Conservation (phyloP, 1,139 yeast species). For the Barnettozyma hawaiiensis region DNA sequence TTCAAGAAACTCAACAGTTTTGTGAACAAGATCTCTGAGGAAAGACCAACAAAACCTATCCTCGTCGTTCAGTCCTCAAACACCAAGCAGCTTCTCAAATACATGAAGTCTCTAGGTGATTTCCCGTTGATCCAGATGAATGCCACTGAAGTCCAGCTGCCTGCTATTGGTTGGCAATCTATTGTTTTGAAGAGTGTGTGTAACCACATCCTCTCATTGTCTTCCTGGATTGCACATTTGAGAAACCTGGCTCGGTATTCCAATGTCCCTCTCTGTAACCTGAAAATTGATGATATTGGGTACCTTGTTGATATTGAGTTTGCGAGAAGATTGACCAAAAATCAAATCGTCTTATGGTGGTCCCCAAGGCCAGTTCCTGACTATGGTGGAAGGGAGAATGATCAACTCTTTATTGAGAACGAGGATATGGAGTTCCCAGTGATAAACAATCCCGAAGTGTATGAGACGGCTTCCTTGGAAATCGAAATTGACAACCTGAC, state of each 20-base stretch:
- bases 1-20: constrained; percentile 49
- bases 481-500: constrained; percentile 73
- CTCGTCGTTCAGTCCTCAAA: constrained; percentile 73
- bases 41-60: constrained; percentile 61
- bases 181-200: constrained; percentile 61
- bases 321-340: constrained; percentile 66
- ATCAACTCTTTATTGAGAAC: constrained; percentile 37
- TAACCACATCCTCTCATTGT: constrained; percentile 67
- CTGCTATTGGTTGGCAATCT: constrained; percentile 86
- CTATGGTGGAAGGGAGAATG: constrained; percentile 79
- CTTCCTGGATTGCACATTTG: constrained; percentile 69
- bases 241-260: constrained; percentile 64
- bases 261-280: constrained; percentile 80
- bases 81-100: constrained; percentile 38
- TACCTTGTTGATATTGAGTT: constrained; percentile 80
- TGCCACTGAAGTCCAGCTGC: constrained; percentile 51
- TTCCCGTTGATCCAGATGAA: constrained; percentile 64
- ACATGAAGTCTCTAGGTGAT: constrained; percentile 43
- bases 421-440: constrained; percentile 67
- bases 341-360: constrained; percentile 89
- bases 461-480: constrained; percentile 75
- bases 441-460: constrained; percentile 75
- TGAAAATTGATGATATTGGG: constrained; percentile 70
- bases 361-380: constrained; percentile 77
- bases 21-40: constrained; percentile 56